These are phyloP conservation scores for Kwoniella dendrophila DNA, from an alignment of 768 basidiomycete genomes.

Conservation along the genomic window DNA sequence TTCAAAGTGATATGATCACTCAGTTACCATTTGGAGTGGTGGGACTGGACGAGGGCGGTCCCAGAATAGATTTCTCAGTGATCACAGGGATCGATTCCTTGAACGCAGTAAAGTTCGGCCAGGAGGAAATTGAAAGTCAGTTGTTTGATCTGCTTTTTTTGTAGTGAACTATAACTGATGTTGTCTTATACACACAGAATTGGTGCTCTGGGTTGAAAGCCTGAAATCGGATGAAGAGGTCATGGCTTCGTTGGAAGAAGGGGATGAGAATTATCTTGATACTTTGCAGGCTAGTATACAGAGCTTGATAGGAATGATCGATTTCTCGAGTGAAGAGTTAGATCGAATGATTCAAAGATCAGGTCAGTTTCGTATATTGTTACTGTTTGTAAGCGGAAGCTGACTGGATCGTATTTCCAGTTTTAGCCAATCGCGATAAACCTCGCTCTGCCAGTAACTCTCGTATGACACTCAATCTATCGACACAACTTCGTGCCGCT, in stretches of 20 bases:
- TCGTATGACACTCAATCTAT: conserved; percentile 10
- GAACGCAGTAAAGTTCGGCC: conserved; percentile 66
- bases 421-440: conserved; percentile 4
- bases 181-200: conserved; percentile 26
- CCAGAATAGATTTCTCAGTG: conserved; percentile 76
- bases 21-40: conserved; percentile 86
- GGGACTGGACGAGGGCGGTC: conserved; percentile 74
- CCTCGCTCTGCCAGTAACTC: conserved; percentile 14
- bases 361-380: conserved; percentile 59
- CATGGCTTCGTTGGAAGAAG: conserved; percentile 23
- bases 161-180: not conserved
- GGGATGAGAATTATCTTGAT: conserved; percentile 60
- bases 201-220: conserved; percentile 34
- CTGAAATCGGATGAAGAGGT: conserved; percentile 41
- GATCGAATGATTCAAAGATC: conserved; percentile 84
- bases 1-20: conserved; percentile 78
- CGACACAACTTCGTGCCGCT: conserved; percentile 63
- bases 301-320: conserved; percentile 74
- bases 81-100: conserved; percentile 65
- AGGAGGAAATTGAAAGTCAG: conserved; percentile 73
- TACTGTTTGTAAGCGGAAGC: not conserved
- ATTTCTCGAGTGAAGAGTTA: conserved; percentile 75
- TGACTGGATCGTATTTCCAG: not conserved
- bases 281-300: conserved; percentile 68
- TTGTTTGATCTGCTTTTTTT: not conserved